Conservation (phyloP, 2,329 filamentous ascomycete species). For the Colletotrichum sublineola region DNA sequence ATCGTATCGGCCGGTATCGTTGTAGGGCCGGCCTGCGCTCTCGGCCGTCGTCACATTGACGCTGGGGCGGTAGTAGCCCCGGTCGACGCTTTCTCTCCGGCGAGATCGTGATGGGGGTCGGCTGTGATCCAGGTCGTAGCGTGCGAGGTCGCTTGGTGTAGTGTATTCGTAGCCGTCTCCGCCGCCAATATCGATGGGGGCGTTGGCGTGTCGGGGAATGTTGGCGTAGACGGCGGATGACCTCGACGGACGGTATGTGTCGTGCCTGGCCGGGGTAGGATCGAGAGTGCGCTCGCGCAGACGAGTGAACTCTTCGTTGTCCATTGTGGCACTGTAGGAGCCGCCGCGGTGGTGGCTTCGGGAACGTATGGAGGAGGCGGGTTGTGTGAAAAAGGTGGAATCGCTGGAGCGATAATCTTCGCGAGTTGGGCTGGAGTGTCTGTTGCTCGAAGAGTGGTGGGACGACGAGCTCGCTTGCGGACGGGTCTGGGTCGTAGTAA, state of each 20-base stretch:
- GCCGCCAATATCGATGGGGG: constrained; percentile 66
- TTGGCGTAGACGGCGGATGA: constrained; percentile 61
- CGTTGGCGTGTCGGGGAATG: constrained; percentile 58
- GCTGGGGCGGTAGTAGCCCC: constrained; percentile 67
- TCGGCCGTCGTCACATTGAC: constrained; percentile 53
- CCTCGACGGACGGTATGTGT: constrained; percentile 62
- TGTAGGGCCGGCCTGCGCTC: constrained; percentile 46
- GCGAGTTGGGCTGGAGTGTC: constrained; percentile 62
- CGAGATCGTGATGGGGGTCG: constrained; percentile 55
- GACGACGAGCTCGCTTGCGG: constrained; percentile 56
- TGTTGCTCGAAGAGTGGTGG: constrained; percentile 49
- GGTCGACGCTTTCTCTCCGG: constrained; percentile 69
- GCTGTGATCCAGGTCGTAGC: constrained; percentile 71
- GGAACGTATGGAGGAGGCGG: constrained; percentile 69
- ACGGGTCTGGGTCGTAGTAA: constrained; percentile 65
- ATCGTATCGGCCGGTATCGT: constrained; percentile 54
- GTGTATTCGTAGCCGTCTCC: constrained; percentile 75
- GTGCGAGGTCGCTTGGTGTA: constrained; percentile 71
- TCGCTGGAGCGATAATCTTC: constrained; percentile 68
- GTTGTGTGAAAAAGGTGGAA: constrained; percentile 67
- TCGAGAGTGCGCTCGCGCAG: constrained; percentile 63
- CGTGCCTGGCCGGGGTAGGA: constrained; percentile 55
- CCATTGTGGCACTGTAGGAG: constrained; percentile 63
- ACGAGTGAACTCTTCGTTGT: constrained; percentile 65
- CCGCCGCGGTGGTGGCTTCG: constrained; percentile 59